A percentile compares a stretch with the other conserved stretches of the same genome.
Evolutionary conservation across 2,329 filamentous ascomycete genomes (phyloP).

Genomic region (Colletotrichum musicola): DNA sequence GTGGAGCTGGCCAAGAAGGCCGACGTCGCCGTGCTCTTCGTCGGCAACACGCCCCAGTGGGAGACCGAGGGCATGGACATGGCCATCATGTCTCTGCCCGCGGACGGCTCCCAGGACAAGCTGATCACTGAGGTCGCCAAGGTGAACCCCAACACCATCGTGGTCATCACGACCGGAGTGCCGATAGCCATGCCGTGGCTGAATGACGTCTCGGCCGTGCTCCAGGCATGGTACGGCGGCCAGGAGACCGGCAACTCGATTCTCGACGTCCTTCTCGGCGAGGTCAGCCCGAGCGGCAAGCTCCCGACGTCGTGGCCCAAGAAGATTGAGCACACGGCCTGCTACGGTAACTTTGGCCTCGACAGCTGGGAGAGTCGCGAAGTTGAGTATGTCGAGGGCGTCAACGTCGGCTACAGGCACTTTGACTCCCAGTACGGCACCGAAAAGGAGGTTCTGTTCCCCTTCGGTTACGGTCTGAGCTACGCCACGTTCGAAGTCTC

Average conservation of each 20-base stretch:
- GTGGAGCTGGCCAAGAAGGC: slow-evolving; percentile 68
- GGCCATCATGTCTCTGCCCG: slow-evolving; percentile 76
- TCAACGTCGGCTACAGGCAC: slow-evolving; percentile 76
- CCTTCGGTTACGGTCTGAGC: slow-evolving; percentile 76
- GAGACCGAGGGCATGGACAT: slow-evolving; percentile 76
- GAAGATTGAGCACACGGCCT: slow-evolving; percentile 47
- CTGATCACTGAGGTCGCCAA: slow-evolving; percentile 68
- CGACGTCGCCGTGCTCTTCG: slow-evolving; percentile 71
- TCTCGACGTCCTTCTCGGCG: slow-evolving; percentile 73
- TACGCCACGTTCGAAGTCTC: slow-evolving; percentile 56
- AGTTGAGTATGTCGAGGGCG: slow-evolving; percentile 74
- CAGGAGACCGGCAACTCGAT: slow-evolving; percentile 77
- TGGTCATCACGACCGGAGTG: slow-evolving; percentile 74
- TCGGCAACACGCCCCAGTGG: slow-evolving; percentile 67
- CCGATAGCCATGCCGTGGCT: slow-evolving; percentile 70
- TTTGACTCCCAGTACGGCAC: slow-evolving; percentile 66
- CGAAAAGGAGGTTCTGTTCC: slow-evolving; percentile 67
- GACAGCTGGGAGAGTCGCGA: slow-evolving; percentile 63
- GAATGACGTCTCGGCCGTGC: slow-evolving; percentile 65
- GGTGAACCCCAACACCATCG: slow-evolving; percentile 69
- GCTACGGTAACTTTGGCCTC: slow-evolving; percentile 5
- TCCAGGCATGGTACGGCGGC: slow-evolving; percentile 84
- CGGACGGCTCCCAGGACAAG: slow-evolving; percentile 64
- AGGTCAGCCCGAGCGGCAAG: slow-evolving; percentile 63
- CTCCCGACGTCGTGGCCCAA: slow-evolving; percentile 62